Evolutionary conservation across 2,329 filamentous ascomycete genomes (phyloP).

Genomic region (Periconia sp.): DNA sequence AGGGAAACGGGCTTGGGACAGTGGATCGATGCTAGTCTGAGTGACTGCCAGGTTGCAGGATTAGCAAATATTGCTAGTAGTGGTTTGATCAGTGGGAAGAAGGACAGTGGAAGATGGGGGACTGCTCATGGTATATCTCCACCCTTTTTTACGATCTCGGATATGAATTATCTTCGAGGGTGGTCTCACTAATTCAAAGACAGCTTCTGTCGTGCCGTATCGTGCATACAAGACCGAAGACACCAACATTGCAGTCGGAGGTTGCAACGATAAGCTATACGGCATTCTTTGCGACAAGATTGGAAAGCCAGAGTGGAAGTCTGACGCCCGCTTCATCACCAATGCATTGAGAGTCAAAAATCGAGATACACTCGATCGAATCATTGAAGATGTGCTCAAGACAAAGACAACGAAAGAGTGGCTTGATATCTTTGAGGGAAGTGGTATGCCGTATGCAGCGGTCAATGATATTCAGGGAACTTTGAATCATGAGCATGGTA

Average conservation of each 20-base stretch:
- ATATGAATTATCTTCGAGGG: neutral
- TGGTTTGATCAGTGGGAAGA: constrained; percentile 82
- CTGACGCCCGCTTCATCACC: constrained; percentile 62
- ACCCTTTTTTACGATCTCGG: neutral
- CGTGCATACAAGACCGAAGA: constrained; percentile 73
- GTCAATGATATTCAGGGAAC: constrained; percentile 91
- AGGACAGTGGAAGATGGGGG: constrained; percentile 89
- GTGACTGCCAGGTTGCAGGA: constrained; percentile 92
- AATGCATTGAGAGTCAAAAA: constrained; percentile 69
- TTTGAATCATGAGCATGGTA: constrained; percentile 82
- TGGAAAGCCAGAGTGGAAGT: constrained; percentile 63
- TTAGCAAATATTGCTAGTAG: constrained; percentile 92
- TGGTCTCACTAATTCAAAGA: neutral
- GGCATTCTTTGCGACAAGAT: constrained; percentile 65
- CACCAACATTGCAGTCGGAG: constrained; percentile 67
- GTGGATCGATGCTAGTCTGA: constrained; percentile 87
- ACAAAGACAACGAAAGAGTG: constrained; percentile 85
- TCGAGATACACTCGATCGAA: constrained; percentile 74
- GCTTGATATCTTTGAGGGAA: constrained; percentile 85
- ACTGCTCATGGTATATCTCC: constrained; percentile 80
- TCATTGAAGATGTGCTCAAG: constrained; percentile 76
- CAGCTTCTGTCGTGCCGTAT: constrained; percentile 94
- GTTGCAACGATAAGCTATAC: constrained; percentile 67
- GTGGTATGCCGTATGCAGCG: constrained; percentile 89
- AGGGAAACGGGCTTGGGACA: constrained; percentile 79